A percentile compares a stretch with the other conserved stretches of the same genome.
These are phyloP conservation scores for Wallacemonas sp. DNA, from an alignment of 208 protist species.

Conservation along the genomic window DNA sequence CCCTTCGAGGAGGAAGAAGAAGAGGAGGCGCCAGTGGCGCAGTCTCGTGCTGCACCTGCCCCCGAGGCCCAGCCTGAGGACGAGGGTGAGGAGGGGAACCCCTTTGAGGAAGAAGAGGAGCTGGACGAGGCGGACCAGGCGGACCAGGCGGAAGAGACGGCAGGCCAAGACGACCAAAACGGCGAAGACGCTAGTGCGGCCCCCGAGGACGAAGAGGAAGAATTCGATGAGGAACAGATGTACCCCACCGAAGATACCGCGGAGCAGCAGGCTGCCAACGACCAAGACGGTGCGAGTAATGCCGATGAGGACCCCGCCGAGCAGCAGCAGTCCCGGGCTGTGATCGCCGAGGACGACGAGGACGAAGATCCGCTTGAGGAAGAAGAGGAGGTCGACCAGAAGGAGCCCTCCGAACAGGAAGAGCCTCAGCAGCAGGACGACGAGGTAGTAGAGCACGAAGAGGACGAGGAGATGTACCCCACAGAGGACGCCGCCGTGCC, in stretches of 20 bases:
- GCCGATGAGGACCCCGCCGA: constrained; percentile 9
- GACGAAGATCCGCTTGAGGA: constrained; percentile 9
- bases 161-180: not conserved
- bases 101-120: not conserved
- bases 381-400: constrained; percentile 5
- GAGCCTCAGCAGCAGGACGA: constrained; percentile 4
- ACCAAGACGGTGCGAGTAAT: not conserved
- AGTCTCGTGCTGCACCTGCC: constrained; percentile 13
- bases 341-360: constrained; percentile 2
- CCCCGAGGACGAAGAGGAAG: constrained; percentile 1
- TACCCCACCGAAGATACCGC: constrained; percentile 14
- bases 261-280: not conserved
- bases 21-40: not conserved
- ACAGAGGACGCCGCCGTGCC: constrained; percentile 13
- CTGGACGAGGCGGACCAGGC: not conserved
- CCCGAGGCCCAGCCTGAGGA: constrained; percentile 1
- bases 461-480: constrained; percentile 5
- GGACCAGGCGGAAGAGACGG: constrained; percentile 14
- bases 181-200: constrained; percentile 11
- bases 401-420: too few relatives aligned
- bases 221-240: constrained; percentile 1
- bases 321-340: constrained; percentile 7
- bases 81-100: not conserved
- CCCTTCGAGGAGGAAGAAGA: constrained; percentile 16
- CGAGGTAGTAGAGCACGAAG: too few relatives aligned